Evolutionary conservation across 2,329 filamentous ascomycete genomes (phyloP).

Genomic region (Waltergamsia citrina): DNA sequence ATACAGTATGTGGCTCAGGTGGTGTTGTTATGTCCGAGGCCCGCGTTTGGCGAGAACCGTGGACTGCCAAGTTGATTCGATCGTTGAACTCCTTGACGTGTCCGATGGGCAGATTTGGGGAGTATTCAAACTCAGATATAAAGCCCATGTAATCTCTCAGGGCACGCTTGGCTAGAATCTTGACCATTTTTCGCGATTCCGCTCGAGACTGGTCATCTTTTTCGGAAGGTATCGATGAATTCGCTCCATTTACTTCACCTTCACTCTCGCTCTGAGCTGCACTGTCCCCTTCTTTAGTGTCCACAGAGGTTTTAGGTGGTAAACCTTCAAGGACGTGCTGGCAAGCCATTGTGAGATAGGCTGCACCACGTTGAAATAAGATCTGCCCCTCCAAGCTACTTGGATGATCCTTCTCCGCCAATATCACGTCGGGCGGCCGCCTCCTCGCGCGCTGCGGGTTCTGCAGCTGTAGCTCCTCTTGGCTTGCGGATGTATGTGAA

Average conservation of each 20-base stretch:
- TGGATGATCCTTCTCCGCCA: slow-evolving; percentile 47
- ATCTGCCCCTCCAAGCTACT: slow-evolving; percentile 67
- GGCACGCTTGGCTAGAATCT: slow-evolving; percentile 65
- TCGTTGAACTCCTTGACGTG: slow-evolving; percentile 46
- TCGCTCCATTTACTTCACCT: slow-evolving; percentile 5
- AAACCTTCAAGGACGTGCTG: slow-evolving; percentile 36
- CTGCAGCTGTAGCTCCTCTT: slow-evolving; percentile 39
- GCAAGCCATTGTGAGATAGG: slow-evolving; percentile 64
- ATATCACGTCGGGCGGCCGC: slow-evolving; percentile 21
- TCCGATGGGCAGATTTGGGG: slow-evolving; percentile 56
- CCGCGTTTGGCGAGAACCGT: slow-evolving; percentile 32
- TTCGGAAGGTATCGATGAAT: slow-evolving; percentile 1
- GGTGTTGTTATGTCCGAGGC: slow-evolving; percentile 17
- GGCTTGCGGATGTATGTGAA: slow-evolving; percentile 41
- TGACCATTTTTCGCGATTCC: slow-evolving; percentile 52
- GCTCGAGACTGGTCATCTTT: slow-evolving; percentile 8
- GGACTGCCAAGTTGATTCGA: slow-evolving; percentile 46
- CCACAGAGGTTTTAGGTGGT: not conserved
- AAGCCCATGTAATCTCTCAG: slow-evolving; percentile 67
- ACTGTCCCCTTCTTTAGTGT: no score
- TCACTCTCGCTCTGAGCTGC: not conserved
- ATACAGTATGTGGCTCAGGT: slow-evolving; percentile 25
- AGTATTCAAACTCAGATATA: slow-evolving; percentile 68
- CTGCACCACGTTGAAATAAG: slow-evolving; percentile 64
- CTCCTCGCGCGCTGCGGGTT: slow-evolving; percentile 11